Evolutionary conservation across 2,329 filamentous ascomycete species (phyloP), one percentile per base, ranked within the genome.

Genomic region (Pseudogymnoascus sp.): DNA sequence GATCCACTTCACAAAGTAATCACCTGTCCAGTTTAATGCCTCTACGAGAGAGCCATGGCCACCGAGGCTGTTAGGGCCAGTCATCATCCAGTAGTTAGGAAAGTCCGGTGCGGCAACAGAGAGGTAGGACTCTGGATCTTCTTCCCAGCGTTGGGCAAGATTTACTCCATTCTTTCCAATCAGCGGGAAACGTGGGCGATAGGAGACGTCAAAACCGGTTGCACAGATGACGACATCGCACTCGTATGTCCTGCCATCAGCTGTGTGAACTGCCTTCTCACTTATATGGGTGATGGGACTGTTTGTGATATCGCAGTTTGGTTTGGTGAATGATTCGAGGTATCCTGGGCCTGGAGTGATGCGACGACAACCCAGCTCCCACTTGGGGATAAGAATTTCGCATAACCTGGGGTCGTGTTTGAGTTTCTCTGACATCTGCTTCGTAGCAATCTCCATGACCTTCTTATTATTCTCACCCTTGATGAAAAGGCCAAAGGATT

Each of bases 341-440:
- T 40, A 57, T 19, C 15, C 10, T 67, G 92, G 84, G 97, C 97
- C 90, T 97, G 93, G 93, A 96, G 93, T 93, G 96, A 90, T 26
- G 95, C 64, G 61, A n/a, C 64, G 38, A 44, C 64, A 65, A 21
- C 64, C 64, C 11, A 62, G 42, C 17, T 40, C 36, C 59, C 59
- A 61, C 59, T 61, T 61, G 4, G 59, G 59, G 11, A 61, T 61
- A 61, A 61, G 47, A 19, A 33, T 57, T 19, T 57, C 47, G 47
- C 33, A 42, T 21, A 62, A 21, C 23, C 44, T 33, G n/a, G 36
- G 60, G 90, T 65, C 93, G 93, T 68, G 91, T 91, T 9, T 93
- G 93, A 62, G 93, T 97, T 78, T 88, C 87, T 60, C 85, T 91
- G 68, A 88, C 75, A 81, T 97, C 74, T 96, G 96, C 80, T 87